Base-by-base conservation (phyloP, 2,329 filamentous ascomycete species). In the Spiromastix sp. region DNA sequence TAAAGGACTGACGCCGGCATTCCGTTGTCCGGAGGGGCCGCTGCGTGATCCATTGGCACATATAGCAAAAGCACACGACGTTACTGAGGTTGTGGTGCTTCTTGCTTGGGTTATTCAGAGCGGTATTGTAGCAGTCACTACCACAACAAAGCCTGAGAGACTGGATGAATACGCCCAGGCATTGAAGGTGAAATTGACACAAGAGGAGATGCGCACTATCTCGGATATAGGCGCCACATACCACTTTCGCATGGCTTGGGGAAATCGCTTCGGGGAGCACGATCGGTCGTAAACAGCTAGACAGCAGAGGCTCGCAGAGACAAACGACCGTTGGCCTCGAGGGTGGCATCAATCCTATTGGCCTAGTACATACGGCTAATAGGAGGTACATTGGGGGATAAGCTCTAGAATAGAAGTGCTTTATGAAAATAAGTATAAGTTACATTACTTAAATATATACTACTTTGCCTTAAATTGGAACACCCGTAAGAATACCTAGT, bases 101-200 rank as follows among this genome's bases (percentile, higher is more conserved):
- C 48, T 79, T 36, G 57, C 75, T 34, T 80, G 74, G 73, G 70
- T 66, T 32, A 66, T 79, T 33, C 74, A 79, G 44, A 72, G 74
- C 46, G 73, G 72, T 16, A 54, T 71, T 38, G 64, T 78, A 11
- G 56, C 70, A 0, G 67, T 80, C 39, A 78, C 74, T 4, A 79
- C 75, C 2, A 74, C 68, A 38, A 58, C 63, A 32, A 79, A 77
- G 49, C 74, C 78, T 54, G 64, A 72, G 42, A 60, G 74, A 11
- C 43, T 79, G 49, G 70, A 61, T 38, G 70, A 75, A 47, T 77
- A 77, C 45, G 47, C 78, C 41, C 58, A 70, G 15, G 60, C 60
- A 2, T 58, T 71, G 43, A 70, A 66, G 1, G 79, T 79, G 54
- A 70, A 70, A 43, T 49, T 79, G 42, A 77, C 70, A 4, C 71